Base-by-base conservation (phyloP, 2,329 filamentous ascomycete genomes). In the Beauveria pseudobassiana region DNA sequence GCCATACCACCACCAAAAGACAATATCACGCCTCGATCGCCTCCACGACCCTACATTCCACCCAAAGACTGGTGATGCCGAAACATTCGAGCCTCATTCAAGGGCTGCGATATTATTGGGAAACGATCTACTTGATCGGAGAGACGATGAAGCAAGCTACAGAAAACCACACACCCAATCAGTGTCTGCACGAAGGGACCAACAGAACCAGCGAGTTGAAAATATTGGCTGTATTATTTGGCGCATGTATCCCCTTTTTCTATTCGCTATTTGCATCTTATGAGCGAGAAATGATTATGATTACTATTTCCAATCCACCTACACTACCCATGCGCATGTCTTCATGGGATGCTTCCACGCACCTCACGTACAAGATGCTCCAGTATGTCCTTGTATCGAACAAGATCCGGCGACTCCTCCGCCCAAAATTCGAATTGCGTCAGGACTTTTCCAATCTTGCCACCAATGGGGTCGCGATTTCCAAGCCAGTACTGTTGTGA, bases 341-440 rank as follows among this genome's bases (percentile, higher is more conserved):
- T 30, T 50, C 34, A 61, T 16, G 24, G 42, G n/a, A 50, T 57
- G 9, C 52, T 63, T 34, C 63, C 63, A 24, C 66, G 60, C 1
- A 63, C 46, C 24, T 68, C 66, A 14, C 64, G 53, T 18, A 64
- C 62, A 18, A 64, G 55, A 4, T 40, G 9, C 49, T 67, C 63
- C 40, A 65, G 51, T 6, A 65, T 50, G 2, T 66, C 50, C 22
- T 59, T 64, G 43, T 68, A 65, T 5, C 53, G 54, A 28, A 63
- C 6, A 46, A 67, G 43, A 38, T 65, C 65, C 16, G 63, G 64
- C 7, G 63, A 58, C 48, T 68, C 64, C 16, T 57, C 63, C 3
- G 63, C 63, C 65, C 66, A 66, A 38, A 67, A 66, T 22, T 64
- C 62, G 38, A 68, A 65, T 28, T 66, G 64, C 18, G 46, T 59